These are phyloP conservation scores for Cryptosporidium viatorum DNA, from an alignment of 169 alveolate genomes.

Conservation along the genomic window DNA sequence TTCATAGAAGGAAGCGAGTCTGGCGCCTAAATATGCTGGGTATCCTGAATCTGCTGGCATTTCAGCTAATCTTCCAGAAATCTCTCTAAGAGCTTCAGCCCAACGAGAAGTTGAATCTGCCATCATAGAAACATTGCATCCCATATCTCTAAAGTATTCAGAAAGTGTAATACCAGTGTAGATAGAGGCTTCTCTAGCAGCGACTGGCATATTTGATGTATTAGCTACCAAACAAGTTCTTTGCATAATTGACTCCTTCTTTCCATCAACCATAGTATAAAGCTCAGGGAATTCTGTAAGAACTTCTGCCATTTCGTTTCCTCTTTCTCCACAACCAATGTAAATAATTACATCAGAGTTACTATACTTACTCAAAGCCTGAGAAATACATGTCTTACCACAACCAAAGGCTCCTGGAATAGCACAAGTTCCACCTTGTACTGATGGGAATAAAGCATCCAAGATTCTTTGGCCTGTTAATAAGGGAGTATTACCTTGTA, in stretches of 20 bases:
- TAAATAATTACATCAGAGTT: conserved; percentile 96
- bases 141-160: conserved; percentile 99
- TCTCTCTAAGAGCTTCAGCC: conserved; percentile 99
- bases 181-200: conserved; percentile 99
- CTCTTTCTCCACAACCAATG: conserved; percentile 99
- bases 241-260: conserved; percentile 97
- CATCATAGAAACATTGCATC: conserved; percentile 98
- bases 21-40: conserved; percentile 99
- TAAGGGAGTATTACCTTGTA: conserved; percentile 94
- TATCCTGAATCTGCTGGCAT: conserved; percentile 99
- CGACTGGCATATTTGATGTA: conserved; percentile 99
- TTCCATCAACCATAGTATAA: conserved; percentile 89
- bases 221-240: conserved; percentile 99
- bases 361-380: conserved; percentile 96
- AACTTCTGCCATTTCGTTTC: conserved; percentile 99
- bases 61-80: conserved; percentile 99
- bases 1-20: conserved; percentile 98
- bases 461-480: conserved; percentile 98
- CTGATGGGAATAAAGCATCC: conserved; percentile 97
- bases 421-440: conserved; percentile 99
- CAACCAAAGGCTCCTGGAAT: conserved; percentile 99
- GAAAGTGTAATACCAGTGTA: conserved; percentile 98
- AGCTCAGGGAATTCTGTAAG: conserved; percentile 98
- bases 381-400: conserved; percentile 98
- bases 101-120: conserved; percentile 99